Percentiles rank a stretch among this genome's conserved stretches.
These are phyloP conservation scores for Mucor velutinosus DNA, from an alignment of 371 early-diverging fungal species.

Conservation along the genomic window DNA sequence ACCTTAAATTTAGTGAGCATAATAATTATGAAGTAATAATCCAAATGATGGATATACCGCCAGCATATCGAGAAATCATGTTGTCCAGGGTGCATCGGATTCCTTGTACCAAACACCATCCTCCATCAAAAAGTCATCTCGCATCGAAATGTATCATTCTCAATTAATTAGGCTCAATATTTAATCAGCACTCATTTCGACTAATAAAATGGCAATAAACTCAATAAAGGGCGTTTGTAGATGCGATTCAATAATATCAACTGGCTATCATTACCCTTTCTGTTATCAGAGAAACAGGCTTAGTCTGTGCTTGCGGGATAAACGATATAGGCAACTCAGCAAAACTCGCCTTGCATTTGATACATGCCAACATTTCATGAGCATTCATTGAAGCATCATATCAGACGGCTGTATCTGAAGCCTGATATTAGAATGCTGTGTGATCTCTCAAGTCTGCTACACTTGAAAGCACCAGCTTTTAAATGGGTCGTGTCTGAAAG, in stretches of 20 bases:
- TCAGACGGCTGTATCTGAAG: not conserved
- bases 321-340: not conserved
- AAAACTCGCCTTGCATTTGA: not conserved
- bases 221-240: not conserved
- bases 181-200: not conserved
- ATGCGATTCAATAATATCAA: not conserved
- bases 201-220: not conserved
- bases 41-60: not conserved
- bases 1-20: not conserved
- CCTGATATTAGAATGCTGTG: too few relatives aligned
- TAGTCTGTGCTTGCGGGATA: not conserved
- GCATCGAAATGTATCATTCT: not conserved
- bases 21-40: not conserved
- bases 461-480: too few relatives aligned
- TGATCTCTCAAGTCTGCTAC: too few relatives aligned
- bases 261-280: not conserved
- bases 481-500: too few relatives aligned
- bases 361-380: not conserved
- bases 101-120: not conserved
- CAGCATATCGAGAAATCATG: not conserved
- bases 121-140: not conserved
- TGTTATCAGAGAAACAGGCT: not conserved
- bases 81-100: not conserved
- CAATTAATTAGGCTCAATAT: not conserved
- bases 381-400: not conserved